Base-by-base conservation (phyloP, 2,329 filamentous ascomycete species). In the Tolypocladium guangdongense region DNA sequence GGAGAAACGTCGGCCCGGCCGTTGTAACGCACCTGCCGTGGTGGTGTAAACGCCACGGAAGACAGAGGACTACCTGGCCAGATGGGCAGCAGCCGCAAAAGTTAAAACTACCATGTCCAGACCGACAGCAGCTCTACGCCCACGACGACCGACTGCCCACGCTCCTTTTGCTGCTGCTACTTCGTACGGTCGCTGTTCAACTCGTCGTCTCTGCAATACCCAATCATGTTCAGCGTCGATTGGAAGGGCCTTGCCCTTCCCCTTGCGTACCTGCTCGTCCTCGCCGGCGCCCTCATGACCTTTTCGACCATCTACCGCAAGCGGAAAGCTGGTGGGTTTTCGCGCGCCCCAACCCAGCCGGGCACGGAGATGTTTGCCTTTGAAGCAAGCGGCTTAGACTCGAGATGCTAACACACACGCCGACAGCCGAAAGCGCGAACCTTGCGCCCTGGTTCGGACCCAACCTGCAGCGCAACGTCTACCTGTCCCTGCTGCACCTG, bases 301-400 rank as follows among this genome's bases (percentile, higher is more conserved):
- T 99, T 99, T 74, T 95, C 90, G 49, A 88, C 83, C 54, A 83
- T 97, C 58, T 97, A 97, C 73, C 86, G 92, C 64, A 92, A 93
- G 74, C 84, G 93, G 70, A 93, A 96, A 80, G 85, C 88, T 61
- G 75, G 86, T 89, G 75, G 57, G 82, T 54, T 14, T 24, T 4
- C 36, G 2, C 20, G 12, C 41, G 7, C 37, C 49, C 32, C 24
- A 32, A 18, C 24, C 41, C 41, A n/a, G 41, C 41, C 41, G 41
- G 18, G 16, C 41, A 30, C 41, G 41, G 41, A 45, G 7, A 45
- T 30, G 11, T 45, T 30, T 45, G 41, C 41, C 41, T 30, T n/a
- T 30, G 41, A 30, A n/a, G 16, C 41, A 47, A 32, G 18, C 10
- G 10, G 14, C 14, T 20, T 47, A 20, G 16, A 16, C 45, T 47